A percentile compares a stretch with the other conserved stretches of the same genome.
Evolutionary conservation across 73 alveolate genomes (phyloP).

Genomic region (Tetrahymena malaccensis): DNA sequence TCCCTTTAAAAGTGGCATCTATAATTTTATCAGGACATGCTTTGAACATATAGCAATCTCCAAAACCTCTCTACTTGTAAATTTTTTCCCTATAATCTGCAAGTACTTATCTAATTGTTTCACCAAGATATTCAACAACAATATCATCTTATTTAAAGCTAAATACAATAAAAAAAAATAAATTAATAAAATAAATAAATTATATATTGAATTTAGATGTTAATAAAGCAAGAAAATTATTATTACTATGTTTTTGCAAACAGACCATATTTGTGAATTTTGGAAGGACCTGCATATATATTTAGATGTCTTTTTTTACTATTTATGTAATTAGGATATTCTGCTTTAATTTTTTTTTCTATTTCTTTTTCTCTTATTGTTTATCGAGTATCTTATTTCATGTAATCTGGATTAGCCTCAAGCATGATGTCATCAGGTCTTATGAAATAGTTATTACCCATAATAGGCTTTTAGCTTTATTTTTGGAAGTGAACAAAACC

Average conservation of each 20-base stretch:
- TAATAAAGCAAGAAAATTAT: background rate
- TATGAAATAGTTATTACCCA: background rate
- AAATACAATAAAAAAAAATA: background rate
- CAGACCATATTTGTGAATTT: constrained; percentile 91
- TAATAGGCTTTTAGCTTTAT: constrained; percentile 4
- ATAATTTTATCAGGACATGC: constrained; percentile 81
- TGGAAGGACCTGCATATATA: constrained; percentile 79
- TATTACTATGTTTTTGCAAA: constrained; percentile 70
- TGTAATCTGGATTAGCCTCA: constrained; percentile 1
- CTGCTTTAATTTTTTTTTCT: constrained; percentile 17
- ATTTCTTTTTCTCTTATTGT: constrained; percentile 18
- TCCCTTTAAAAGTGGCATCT: constrained; percentile 95
- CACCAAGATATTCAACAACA: constrained; percentile 96
- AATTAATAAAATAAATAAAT: too few relatives aligned
- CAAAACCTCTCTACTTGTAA: constrained; percentile 88
- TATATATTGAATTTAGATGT: too few relatives aligned
- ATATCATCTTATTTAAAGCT: constrained; percentile 86
- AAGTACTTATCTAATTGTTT: constrained; percentile 77
- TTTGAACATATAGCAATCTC: constrained; percentile 96
- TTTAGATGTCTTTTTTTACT: constrained; percentile 5
- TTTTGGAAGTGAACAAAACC: background rate
- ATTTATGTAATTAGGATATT: constrained; percentile 1
- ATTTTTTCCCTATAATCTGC: constrained; percentile 90
- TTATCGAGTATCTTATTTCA: constrained; percentile 7
- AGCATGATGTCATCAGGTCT: constrained; percentile 25